Conservation (phyloP, 495 filamentous ascomycete genomes). For the Aspergillus conjunctus region DNA sequence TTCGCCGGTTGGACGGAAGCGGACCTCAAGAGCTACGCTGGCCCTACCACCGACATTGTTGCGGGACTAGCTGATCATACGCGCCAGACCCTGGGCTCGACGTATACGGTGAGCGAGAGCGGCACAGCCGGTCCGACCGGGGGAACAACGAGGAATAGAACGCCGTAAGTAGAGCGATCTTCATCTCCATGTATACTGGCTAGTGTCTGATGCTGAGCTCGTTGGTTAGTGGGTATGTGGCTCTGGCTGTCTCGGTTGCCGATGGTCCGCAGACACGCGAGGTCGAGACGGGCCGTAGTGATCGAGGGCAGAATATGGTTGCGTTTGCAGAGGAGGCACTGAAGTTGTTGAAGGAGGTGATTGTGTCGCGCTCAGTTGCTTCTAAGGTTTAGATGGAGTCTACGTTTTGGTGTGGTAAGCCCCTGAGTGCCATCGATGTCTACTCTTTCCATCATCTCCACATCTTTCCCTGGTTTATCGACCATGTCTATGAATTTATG, state of each 20-base stretch:
- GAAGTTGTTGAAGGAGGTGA: slow-evolving; percentile 57
- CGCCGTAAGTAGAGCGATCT: slow-evolving; percentile 47
- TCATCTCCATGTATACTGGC: not conserved
- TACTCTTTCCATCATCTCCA: too few relatives aligned
- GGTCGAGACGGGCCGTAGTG: slow-evolving; percentile 53
- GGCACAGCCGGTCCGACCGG: slow-evolving; percentile 65
- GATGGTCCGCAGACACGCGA: slow-evolving; percentile 53
- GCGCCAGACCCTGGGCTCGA: slow-evolving; percentile 51
- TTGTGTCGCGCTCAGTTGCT: slow-evolving; percentile 29
- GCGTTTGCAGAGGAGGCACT: slow-evolving; percentile 59
- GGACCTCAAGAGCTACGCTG: slow-evolving; percentile 51
- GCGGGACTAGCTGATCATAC: slow-evolving; percentile 56
- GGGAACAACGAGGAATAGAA: slow-evolving; percentile 56
- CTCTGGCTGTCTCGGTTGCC: slow-evolving; percentile 55
- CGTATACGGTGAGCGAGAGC: slow-evolving; percentile 60
- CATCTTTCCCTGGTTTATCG: too few relatives aligned
- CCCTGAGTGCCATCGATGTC: too few relatives aligned
- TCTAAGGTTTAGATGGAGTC: not conserved
- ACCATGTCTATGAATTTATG: too few relatives aligned
- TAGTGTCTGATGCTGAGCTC: slow-evolving; percentile 16
- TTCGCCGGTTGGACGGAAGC: slow-evolving; percentile 63
- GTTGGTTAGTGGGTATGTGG: slow-evolving; percentile 56
- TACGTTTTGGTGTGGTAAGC: too few relatives aligned
- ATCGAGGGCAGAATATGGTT: slow-evolving; percentile 63
- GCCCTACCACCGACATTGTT: slow-evolving; percentile 60